These are phyloP conservation scores for Verticillium nonalfalfae DNA, from an alignment of 2,329 filamentous ascomycete genomes.

Conservation along the genomic window DNA sequence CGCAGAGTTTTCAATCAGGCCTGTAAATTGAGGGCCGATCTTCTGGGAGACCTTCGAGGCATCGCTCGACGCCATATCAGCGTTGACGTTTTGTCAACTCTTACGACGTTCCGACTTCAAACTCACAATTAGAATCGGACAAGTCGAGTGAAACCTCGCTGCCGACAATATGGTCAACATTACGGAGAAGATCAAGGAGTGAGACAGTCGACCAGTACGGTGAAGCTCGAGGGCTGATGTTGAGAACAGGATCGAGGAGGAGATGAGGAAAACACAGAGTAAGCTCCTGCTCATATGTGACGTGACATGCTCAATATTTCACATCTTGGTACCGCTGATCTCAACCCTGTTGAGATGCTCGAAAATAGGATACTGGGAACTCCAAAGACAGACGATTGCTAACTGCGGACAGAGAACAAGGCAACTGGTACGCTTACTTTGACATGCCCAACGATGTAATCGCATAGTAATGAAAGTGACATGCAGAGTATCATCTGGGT, in stretches of 20 bases:
- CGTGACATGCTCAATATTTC: background rate
- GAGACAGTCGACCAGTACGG: slow-evolving; percentile 22
- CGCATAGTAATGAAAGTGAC: background rate
- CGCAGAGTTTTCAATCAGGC: background rate
- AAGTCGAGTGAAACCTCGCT: slow-evolving; percentile 9
- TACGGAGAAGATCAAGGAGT: slow-evolving; percentile 99
- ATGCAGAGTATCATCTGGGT: slow-evolving; percentile 91
- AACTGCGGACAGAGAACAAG: slow-evolving; percentile 73
- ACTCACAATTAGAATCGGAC: slow-evolving; percentile 3
- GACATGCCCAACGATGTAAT: background rate
- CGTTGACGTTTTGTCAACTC: background rate
- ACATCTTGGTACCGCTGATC: background rate
- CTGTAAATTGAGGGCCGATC: background rate
- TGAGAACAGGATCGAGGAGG: slow-evolving; percentile 85
- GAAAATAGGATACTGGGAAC: slow-evolving; percentile 18
- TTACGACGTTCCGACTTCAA: background rate
- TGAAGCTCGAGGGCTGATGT: slow-evolving; percentile 13
- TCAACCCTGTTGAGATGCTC: background rate
- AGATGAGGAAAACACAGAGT: slow-evolving; percentile 99
- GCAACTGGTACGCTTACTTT: slow-evolving; percentile 71
- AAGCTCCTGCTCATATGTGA: slow-evolving; percentile 28
- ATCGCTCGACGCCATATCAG: background rate
- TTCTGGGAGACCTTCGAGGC: background rate
- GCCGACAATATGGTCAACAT: slow-evolving; percentile 86
- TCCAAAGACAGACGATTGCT: background rate